Base-by-base conservation (phyloP, 108 stramenopile genomes). In the Nannochloropsis granulata region DNA sequence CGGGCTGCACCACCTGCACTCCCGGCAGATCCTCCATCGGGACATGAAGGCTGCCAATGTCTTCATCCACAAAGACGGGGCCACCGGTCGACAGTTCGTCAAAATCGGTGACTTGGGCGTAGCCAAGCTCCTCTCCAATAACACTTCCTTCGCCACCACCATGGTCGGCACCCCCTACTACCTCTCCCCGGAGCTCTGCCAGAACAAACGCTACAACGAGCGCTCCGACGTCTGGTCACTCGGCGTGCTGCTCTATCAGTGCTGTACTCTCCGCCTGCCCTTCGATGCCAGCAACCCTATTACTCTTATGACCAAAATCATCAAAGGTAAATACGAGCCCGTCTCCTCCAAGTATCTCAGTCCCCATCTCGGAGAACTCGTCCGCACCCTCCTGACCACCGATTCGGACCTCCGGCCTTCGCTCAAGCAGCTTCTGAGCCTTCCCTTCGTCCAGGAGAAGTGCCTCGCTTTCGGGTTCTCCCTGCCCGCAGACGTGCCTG, bases 141-240 rank as follows among this genome's bases (percentile, higher is more conserved):
- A 23, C 24, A 44, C 81, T 23, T 81, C 78, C 7, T 19, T 86
- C 0, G 90, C 88, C n/a, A 23, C 26, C 12, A 88, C 88, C 23
- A 45, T 91, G 78, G 90, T 91, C 21, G 91, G 90, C 13, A 93
- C 92, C n/a, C 92, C 92, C 10, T 92, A 93, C 81, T 91, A 90
- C 87, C 84, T 90, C 25, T 82, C 46, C 24, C 91, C 91, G 13
- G 91, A 92, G 88, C 44, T 91, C 8, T 91, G 90, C 79, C 43
- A 85, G 81, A 86, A 87, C 25, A 43, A 86, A 80, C 86, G 86
- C 13, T 92, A 91, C 86, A 87, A 90, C 78, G 83, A 81, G 25
- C 90, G 90, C 88, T 80, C 78, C 71, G 91, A 91, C 85, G 85
- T 91, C 0, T 92, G 91, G 91, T 90, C 90, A 25, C 88, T 92